Base-by-base conservation (phyloP, 345 rosid genomes). In the Populus tremula region DNA sequence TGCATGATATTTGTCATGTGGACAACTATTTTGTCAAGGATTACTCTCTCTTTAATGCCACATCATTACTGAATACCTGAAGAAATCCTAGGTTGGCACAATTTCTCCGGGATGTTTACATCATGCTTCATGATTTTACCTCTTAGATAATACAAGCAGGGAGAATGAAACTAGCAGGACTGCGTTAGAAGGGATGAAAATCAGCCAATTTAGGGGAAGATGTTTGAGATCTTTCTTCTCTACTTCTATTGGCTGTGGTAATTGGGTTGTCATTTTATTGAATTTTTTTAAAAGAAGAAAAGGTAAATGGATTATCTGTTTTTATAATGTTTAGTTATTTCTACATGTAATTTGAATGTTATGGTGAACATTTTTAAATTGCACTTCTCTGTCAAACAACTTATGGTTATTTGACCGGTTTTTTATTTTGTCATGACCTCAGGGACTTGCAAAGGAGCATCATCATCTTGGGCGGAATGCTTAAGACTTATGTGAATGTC, bases 381-480 rank as follows among this genome's bases (percentile, higher is more conserved):
- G n/a, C 49, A 43, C 13, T 20, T 70, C 49, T 73, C 71, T 70
- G 59, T 50, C 69, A 64, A 65, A 36, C 12, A 45, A 76, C 47
- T 72, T 71, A 59, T 59, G 5, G 6, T 71, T 9, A 5, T 17
- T 72, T 77, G 43, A 69, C 43, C 2, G 59, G 61, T 65, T 47
- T 38, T 64, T 29, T 36, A 29, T 5, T 62, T 73, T 76, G 20
- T 75, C 25, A 20, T 82, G 36, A 76, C 63, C 75, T 62, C 75
- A 96, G 99, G 90, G 93, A 92, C 75, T 84, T 96, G 78, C 88
- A 94, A 79, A 82, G 78, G 10, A 89, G 85, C 84, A 83, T 91
- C 47, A 29, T 88, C 70, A 85, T 96, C 82, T 73, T 96, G 84
- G 92, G 90, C 71, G 98, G 99, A 85, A 96, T 96, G 99, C 87